Conservation (phyloP, 495 filamentous ascomycete species). For the Lasiosphaeria hispida region DNA sequence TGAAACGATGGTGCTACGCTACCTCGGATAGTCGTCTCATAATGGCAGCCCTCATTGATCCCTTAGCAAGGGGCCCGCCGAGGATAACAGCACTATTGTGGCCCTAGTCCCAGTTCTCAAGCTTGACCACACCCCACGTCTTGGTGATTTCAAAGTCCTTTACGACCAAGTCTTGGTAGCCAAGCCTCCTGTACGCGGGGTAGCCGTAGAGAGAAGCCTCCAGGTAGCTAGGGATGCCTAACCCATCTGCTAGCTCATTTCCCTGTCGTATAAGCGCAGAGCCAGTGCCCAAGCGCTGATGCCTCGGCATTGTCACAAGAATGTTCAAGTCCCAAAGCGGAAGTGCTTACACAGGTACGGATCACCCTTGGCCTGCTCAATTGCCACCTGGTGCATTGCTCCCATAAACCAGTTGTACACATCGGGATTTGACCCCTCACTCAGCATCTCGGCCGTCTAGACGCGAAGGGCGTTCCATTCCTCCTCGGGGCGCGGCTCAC, state of each 20-base stretch:
- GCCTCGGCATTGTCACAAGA: constrained; percentile 21
- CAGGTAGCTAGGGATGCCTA: constrained; percentile 23
- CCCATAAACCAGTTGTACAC: constrained; percentile 29
- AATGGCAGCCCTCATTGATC: constrained; percentile 22
- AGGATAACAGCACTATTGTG: constrained; percentile 21
- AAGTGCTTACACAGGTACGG: constrained; percentile 23
- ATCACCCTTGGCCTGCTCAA: constrained; percentile 23
- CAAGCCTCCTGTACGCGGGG: constrained; percentile 24
- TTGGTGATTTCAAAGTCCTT: constrained; percentile 24
- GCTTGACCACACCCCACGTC: constrained; percentile 17
- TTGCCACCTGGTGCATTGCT: constrained; percentile 15
- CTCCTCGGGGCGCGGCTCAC: constrained; percentile 21
- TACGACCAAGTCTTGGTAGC: constrained; percentile 26
- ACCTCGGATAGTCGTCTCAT: constrained; percentile 26
- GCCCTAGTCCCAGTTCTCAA: constrained; percentile 26
- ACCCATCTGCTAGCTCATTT: constrained; percentile 25
- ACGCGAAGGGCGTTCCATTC: constrained; percentile 23
- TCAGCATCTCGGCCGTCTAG: constrained; percentile 23
- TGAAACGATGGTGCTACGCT: no score
- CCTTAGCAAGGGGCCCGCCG: constrained; percentile 20
- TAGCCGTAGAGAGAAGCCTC: constrained; percentile 30
- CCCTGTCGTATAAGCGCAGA: constrained; percentile 28
- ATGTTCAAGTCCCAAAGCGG: constrained; percentile 15
- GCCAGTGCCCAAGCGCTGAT: constrained; percentile 28
- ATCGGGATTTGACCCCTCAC: constrained; percentile 19